These are phyloP conservation scores for Omphalea diandra DNA, from an alignment of 441 rosid genomes.

Conservation along the genomic window DNA sequence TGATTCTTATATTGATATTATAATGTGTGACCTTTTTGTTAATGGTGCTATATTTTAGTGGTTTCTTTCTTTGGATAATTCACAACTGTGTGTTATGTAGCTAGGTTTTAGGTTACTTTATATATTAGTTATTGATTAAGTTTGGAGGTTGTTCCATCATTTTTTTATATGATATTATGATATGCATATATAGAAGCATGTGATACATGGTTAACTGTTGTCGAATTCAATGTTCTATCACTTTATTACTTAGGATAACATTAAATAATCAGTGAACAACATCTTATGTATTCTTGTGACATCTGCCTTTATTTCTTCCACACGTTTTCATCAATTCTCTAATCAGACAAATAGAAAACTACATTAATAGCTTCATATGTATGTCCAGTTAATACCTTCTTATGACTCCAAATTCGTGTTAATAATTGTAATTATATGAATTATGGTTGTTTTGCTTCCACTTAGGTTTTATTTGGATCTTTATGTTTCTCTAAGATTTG, in stretches of 20 bases:
- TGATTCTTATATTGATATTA: neutral
- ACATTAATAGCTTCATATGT: neutral
- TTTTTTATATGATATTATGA: neutral
- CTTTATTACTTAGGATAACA: neutral
- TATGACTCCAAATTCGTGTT: too few relatives aligned
- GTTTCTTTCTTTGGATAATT: neutral
- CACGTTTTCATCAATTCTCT: neutral
- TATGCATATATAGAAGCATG: neutral
- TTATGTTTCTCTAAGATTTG: neutral
- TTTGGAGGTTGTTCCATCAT: neutral
- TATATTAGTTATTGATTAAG: neutral
- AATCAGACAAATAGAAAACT: neutral
- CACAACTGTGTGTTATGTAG: neutral
- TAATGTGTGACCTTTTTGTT: too few relatives aligned
- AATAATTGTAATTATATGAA: too few relatives aligned
- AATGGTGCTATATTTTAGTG: too few relatives aligned
- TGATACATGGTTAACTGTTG: neutral
- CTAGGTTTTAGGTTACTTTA: neutral
- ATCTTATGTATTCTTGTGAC: neutral
- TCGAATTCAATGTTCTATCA: neutral
- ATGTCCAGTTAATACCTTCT: too few relatives aligned
- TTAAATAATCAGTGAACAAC: neutral
- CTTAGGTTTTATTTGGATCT: constrained; percentile 24
- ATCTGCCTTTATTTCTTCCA: neutral
- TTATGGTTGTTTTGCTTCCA: neutral